A percentile compares a stretch with the other conserved stretches of the same genome.
Conservation (phyloP, 1,284 basidiomycete genomes). For the Moesziomyces sp. region DNA sequence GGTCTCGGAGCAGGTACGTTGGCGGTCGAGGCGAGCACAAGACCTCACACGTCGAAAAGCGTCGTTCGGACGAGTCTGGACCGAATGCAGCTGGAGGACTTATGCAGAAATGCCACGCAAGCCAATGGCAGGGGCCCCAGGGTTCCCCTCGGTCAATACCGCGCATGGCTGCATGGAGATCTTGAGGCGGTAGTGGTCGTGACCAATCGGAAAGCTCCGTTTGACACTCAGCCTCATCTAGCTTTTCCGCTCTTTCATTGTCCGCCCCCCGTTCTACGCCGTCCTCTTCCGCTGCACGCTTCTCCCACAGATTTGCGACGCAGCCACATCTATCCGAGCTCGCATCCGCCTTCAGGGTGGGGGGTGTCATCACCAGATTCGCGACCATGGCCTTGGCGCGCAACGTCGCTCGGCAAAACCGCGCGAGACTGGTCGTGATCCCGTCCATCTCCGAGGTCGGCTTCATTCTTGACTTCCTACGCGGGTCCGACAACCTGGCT, state of each 20-base stretch:
- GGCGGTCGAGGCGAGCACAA: too few species aligned
- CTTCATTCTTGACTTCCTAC: not conserved
- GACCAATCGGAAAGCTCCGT: not conserved
- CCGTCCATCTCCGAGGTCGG: not conserved
- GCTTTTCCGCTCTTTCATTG: not conserved
- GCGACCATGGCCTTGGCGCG: too few species aligned
- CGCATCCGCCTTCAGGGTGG: not conserved
- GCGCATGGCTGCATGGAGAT: not conserved
- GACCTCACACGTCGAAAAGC: not conserved
- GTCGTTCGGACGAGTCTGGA: not conserved
- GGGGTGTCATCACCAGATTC: too few species aligned
- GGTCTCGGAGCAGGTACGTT: too few species aligned
- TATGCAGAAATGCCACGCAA: not conserved
- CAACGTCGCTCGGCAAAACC: too few species aligned
- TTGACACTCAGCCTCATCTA: not conserved
- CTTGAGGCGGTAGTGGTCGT: not conserved
- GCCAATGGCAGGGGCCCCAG: not conserved
- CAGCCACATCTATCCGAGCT: not conserved
- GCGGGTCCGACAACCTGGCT: too few species aligned
- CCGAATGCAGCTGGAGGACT: not conserved
- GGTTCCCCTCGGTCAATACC: not conserved
- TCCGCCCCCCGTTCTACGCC: not conserved
- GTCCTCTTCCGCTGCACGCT: too few species aligned
- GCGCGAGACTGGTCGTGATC: not conserved
- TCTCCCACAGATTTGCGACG: too few species aligned